Base-by-base conservation (phyloP, 805 yeast genomes). In the Babjeviella inositovora region DNA sequence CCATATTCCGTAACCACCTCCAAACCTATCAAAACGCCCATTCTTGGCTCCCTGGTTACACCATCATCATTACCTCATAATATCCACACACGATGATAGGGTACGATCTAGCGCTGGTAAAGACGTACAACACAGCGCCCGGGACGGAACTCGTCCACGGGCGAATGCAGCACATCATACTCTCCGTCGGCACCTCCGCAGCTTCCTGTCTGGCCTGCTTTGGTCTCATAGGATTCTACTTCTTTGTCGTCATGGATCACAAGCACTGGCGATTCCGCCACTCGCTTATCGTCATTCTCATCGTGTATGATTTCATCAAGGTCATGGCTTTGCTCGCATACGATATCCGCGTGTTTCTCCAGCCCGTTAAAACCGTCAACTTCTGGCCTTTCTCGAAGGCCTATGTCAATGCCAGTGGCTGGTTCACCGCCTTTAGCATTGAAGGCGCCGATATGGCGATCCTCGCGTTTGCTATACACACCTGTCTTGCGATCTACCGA, bases 381-480 rank as follows among this genome's bases (percentile, higher is more conserved):
- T 30, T 47, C 7, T 47, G 68, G 6, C 69, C 66, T 39, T 59
- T 55, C 25, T 55, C 53, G 32, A 46, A 53, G 18, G 44, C 42
- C 15, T 67, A 75, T 38, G 66, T 73, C 35, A 67, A 71, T 37
- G 64, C 69, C 4, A 60, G 75, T 17, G 94, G 93, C 2, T 82
- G 77, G 55, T 70, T 80, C 45, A 76, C 93, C 1, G 79, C 85
- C 3, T 57, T 71, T 18, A 61, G 81, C 12, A 74, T 77, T 8
- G 92, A 80, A 45, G 93, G 93, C 11, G 82, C 85, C 2, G 96
- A 84, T 45, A 39, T 81, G 17, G 84, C 90, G 10, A 84, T 82
- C 24, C 50, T 81, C 15, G 61, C 74, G 17, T 76, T 84, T 47
- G 93, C 95, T 2, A 47, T 82, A 9, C 94, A 84, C 46, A 75